Evolutionary conservation across 106 monocot genomes (phyloP).

Genomic region (Cymbidium sinense): DNA sequence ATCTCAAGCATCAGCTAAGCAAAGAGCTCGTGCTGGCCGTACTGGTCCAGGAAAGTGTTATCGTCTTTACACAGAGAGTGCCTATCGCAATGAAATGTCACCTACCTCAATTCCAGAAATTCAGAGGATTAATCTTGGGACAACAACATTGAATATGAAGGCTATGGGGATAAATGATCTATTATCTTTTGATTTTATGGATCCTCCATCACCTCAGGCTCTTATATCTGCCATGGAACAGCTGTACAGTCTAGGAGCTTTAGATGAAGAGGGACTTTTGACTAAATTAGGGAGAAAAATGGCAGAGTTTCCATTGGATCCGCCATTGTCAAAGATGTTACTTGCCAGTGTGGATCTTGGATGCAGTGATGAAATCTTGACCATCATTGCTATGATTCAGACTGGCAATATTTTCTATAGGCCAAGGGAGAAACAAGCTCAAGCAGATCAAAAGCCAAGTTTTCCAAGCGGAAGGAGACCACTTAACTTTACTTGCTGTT

Average conservation of each 20-base stretch:
- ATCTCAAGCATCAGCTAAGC: slow-evolving; percentile 97
- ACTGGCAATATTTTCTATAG: slow-evolving; percentile 91
- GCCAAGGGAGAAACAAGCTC: slow-evolving; percentile 93
- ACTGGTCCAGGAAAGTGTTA: slow-evolving; percentile 97
- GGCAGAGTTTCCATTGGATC: slow-evolving; percentile 95
- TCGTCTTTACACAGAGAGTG: slow-evolving; percentile 92
- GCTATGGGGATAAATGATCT: slow-evolving; percentile 98
- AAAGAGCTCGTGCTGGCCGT: slow-evolving; percentile 93
- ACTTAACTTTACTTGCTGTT: slow-evolving; percentile 86
- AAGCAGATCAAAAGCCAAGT: slow-evolving; percentile 96
- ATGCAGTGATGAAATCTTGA: slow-evolving; percentile 90
- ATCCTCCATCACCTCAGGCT: slow-evolving; percentile 93
- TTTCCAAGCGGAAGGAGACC: slow-evolving; percentile 98
- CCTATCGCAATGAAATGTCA: slow-evolving; percentile 95
- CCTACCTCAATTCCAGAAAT: slow-evolving; percentile 91
- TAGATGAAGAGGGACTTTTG: slow-evolving; percentile 91
- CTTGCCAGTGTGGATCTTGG: slow-evolving; percentile 96
- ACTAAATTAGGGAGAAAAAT: slow-evolving; percentile 95
- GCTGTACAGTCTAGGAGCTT: slow-evolving; percentile 77
- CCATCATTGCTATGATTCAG: slow-evolving; percentile 96
- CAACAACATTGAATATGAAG: slow-evolving; percentile 77
- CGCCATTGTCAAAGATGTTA: slow-evolving; percentile 88
- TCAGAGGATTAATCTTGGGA: slow-evolving; percentile 85
- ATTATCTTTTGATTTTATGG: slow-evolving; percentile 95
- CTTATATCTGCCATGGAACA: slow-evolving; percentile 97